phyloP scores from a whole-genome alignment of 306 rosid genomes.

The Begonia peltatifolia region DNA sequence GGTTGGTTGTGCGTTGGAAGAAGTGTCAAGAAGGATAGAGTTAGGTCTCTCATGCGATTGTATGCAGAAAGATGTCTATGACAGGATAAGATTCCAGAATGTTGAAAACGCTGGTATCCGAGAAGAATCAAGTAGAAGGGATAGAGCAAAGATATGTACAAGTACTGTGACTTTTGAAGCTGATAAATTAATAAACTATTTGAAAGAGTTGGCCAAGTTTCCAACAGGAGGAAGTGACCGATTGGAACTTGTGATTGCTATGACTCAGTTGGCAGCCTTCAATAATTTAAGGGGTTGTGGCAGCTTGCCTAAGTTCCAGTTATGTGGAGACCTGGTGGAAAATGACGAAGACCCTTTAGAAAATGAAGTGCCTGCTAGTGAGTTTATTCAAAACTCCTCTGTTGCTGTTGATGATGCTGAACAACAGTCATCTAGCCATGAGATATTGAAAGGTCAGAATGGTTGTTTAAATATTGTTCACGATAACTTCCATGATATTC shows the following conservation, averaged over 20 bases:
- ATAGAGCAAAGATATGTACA: slow-evolving; percentile 38
- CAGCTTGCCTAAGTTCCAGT: slow-evolving; percentile 61
- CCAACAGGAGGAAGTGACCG: slow-evolving; percentile 43
- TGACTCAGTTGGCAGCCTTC: slow-evolving; percentile 74
- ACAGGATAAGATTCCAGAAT: slow-evolving; percentile 38
- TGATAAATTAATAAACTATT: slow-evolving; percentile 31
- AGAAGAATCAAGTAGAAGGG: slow-evolving; percentile 30
- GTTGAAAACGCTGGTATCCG: slow-evolving; percentile 77
- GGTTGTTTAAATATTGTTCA: slow-evolving; percentile 16
- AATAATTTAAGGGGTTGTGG: slow-evolving; percentile 55
- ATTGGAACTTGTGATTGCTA: slow-evolving; percentile 62
- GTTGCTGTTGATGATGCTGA: slow-evolving; percentile 22
- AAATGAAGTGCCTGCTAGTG: slow-evolving; percentile 16
- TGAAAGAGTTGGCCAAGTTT: slow-evolving; percentile 42
- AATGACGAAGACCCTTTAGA: slow-evolving; percentile 26
- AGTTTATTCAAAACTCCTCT: slow-evolving; percentile 27
- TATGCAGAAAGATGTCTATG: slow-evolving; percentile 40
- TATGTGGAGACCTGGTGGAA: slow-evolving; percentile 45
- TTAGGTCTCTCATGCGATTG: slow-evolving; percentile 74
- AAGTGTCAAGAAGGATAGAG: slow-evolving; percentile 65
- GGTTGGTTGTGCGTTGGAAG: slow-evolving; percentile 71
- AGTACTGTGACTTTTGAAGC: slow-evolving; percentile 47
- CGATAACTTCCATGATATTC: slow-evolving; percentile 45
- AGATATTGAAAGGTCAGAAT: slow-evolving; percentile 18
- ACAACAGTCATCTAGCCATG: slow-evolving; percentile 20